Base-by-base conservation (phyloP, 495 filamentous ascomycete genomes). In the Penicillium pulvis region DNA sequence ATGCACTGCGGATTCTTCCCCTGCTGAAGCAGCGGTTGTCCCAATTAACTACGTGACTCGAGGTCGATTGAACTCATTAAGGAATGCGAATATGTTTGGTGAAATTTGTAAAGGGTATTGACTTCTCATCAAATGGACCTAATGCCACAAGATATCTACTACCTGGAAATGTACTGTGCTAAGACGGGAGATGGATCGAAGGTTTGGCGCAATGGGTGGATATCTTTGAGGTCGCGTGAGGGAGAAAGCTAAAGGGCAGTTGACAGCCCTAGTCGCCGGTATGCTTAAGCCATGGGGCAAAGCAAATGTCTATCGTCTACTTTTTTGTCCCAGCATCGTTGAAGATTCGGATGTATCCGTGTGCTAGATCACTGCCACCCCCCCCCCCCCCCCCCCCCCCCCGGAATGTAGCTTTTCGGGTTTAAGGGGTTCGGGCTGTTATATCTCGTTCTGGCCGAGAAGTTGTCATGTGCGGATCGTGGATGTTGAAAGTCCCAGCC, bases 401-500 rank as follows among this genome's bases (percentile, higher is more conserved):
- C 35, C 53, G 57, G 26, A 23, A 35, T 4, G 8, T 31, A 19
- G 24, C 19, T n/a, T 33, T 33, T 54, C 45, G 42, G 54, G 31
- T 28, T 26, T 30, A 45, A 24, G 43, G 47, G 23, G 20, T 24
- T n/a, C 31, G 43, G 36, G 43, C 31, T 35, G 30, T 41, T 28
- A 53, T 53, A 28, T 55, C 36, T 61, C 20, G 53, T 51, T 39
- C 49, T 59, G 46, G 33, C 49, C 44, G 42, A 58, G 44, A 51
- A 47, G 49, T 45, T 48, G 49, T 53, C 64, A 60, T 61, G 54
- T 53, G 60, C 43, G 60, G 65, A 55, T 64, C 58, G 60, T 66
- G 65, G 63, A 65, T 75, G 73, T 76, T 76, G 74, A 76, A 75
- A 63, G 67, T 70, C 67, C 65, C 28, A 20, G 36, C 17, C 53